A percentile compares a stretch with the other conserved stretches of the same genome.
phyloP scores from a whole-genome alignment of 768 basidiomycete genomes.

The Trametes coccinea region DNA sequence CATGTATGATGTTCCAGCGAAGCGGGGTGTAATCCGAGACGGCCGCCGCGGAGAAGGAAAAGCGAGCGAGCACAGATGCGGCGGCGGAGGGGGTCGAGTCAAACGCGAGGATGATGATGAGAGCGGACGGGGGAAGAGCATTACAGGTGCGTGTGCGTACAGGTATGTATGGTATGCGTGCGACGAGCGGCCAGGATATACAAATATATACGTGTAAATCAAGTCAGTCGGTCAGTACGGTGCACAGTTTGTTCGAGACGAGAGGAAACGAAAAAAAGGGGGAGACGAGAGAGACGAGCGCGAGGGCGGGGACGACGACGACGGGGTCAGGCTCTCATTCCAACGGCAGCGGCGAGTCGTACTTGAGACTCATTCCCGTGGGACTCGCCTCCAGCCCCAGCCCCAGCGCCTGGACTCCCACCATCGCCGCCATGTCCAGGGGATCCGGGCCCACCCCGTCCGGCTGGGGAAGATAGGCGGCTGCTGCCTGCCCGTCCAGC shows the following conservation, averaged over 20 bases:
- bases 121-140: not conserved
- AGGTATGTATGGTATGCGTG: conserved; percentile 18
- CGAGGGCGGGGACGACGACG: not conserved
- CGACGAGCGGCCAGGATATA: conserved; percentile 2
- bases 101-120: too few species aligned
- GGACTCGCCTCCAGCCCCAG: conserved; percentile 21
- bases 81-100: not conserved
- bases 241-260: not conserved
- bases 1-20: not conserved
- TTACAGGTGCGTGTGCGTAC: conserved; percentile 20
- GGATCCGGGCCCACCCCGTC: conserved; percentile 22
- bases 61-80: not conserved
- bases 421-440: conserved; percentile 27
- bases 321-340: conserved; percentile 30
- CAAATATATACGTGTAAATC: conserved; percentile 19
- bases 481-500: conserved; percentile 5
- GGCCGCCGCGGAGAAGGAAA: not conserved
- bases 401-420: conserved; percentile 13
- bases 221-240: not conserved
- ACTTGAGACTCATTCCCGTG: conserved; percentile 29
- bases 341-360: conserved; percentile 33
- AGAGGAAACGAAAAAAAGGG: not conserved
- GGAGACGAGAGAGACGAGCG: not conserved
- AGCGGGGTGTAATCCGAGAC: not conserved
- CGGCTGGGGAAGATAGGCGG: conserved; percentile 17